Conservation (phyloP, 495 filamentous ascomycete species). For the Penicillium parvum region DNA sequence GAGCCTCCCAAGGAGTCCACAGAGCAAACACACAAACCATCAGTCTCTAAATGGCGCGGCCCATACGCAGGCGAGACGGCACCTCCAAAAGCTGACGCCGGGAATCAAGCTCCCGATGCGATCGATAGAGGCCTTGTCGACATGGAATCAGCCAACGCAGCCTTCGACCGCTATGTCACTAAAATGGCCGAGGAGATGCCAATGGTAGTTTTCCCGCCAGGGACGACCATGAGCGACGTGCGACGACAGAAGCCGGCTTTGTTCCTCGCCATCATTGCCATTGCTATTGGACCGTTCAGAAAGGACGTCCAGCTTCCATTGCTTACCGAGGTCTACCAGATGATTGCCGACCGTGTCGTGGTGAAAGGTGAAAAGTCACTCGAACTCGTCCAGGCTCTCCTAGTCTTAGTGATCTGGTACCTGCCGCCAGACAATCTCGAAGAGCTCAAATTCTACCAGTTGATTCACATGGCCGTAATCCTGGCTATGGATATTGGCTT, state of each 20-base stretch:
- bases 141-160: constrained; percentile 52
- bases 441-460: constrained; percentile 87
- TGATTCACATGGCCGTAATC: constrained; percentile 76
- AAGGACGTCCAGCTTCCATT: constrained; percentile 56
- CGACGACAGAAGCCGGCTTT: constrained; percentile 70
- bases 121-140: constrained; percentile 67
- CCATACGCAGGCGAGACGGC: constrained; percentile 6
- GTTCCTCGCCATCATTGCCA: constrained; percentile 73
- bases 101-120: constrained; percentile 54
- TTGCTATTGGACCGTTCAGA: constrained; percentile 58
- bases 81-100: constrained; percentile 12
- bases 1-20: constrained; percentile 22
- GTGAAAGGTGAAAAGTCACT: constrained; percentile 76
- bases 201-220: constrained; percentile 67
- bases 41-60: constrained; percentile 14
- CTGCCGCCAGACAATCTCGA: constrained; percentile 77
- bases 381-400: constrained; percentile 78
- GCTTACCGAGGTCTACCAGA: constrained; percentile 64
- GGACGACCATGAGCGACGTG: constrained; percentile 61
- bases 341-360: constrained; percentile 70
- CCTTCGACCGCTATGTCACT: constrained; percentile 67
- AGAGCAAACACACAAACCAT: constrained; percentile 16
- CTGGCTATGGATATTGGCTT: constrained; percentile 89
- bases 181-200: constrained; percentile 71
- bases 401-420: constrained; percentile 74